These are phyloP conservation scores for Chlamydomonas schloesseri DNA, from an alignment of 139 green algal genomes.

Conservation along the genomic window DNA sequence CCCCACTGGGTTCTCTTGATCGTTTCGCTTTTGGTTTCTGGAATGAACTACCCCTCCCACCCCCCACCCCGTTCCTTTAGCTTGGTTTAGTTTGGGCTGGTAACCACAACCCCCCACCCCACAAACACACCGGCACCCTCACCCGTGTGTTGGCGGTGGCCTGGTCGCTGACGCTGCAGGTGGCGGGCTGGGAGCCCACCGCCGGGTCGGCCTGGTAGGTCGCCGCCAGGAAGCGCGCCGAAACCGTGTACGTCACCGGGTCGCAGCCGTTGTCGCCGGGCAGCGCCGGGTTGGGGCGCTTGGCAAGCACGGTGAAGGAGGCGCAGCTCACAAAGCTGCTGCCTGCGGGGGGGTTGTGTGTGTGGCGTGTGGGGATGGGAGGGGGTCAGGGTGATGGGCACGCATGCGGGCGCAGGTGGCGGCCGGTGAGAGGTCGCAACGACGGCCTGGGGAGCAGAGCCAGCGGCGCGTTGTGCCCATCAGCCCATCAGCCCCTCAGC, in stretches of 20 bases:
- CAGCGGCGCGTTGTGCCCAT: too few relatives aligned
- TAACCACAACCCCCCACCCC: too few relatives aligned
- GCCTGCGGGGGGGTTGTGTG: background rate
- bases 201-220: background rate
- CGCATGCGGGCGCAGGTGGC: too few relatives aligned
- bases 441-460: too few relatives aligned
- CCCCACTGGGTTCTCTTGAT: too few relatives aligned
- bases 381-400: background rate
- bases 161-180: background rate
- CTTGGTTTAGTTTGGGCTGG: too few relatives aligned
- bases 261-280: constrained; percentile 36
- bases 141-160: background rate
- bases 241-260: background rate
- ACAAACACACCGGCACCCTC: background rate
- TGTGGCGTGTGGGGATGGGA: background rate
- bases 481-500: too few relatives aligned
- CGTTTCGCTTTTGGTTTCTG: too few relatives aligned
- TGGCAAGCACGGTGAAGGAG: constrained; percentile 14
- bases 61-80: too few relatives aligned
- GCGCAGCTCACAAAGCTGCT: constrained; percentile 9
- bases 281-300: background rate
- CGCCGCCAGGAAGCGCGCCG: constrained; percentile 10
- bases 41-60: too few relatives aligned
- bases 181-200: background rate
- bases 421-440: too few relatives aligned